Conservation (phyloP, 257 asterid genomes). For the Echites panduratus region DNA sequence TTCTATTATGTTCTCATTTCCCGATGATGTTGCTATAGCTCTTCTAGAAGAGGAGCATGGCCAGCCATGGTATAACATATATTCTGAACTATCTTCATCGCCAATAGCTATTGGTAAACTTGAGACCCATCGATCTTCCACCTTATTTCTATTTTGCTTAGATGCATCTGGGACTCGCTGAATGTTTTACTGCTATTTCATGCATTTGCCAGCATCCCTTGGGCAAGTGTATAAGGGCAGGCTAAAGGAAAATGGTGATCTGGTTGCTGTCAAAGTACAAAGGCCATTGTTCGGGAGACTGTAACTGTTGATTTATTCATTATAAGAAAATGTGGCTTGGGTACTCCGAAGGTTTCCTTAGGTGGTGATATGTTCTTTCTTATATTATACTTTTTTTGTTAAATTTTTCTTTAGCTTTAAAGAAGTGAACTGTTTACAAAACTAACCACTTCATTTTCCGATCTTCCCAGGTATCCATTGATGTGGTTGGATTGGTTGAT, state of each 20-base stretch:
- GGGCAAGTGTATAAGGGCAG: slow-evolving; percentile 99
- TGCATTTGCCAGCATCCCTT: too few relatives aligned
- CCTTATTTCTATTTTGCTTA: too few relatives aligned
- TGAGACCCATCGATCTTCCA: slow-evolving; percentile 19
- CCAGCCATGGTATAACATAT: slow-evolving; percentile 76
- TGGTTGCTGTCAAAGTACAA: slow-evolving; percentile 97
- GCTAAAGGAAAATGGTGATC: slow-evolving; percentile 87
- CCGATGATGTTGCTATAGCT: slow-evolving; percentile 98
- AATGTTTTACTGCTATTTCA: neutral
- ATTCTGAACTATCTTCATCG: slow-evolving; percentile 92
- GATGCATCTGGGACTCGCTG: neutral
- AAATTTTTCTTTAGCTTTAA: slow-evolving; percentile 17
- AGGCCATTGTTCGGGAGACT: slow-evolving; percentile 99
- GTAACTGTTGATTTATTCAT: slow-evolving; percentile 85
- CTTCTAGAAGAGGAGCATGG: slow-evolving; percentile 97
- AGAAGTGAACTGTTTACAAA: neutral
- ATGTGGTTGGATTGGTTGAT: slow-evolving; percentile 96
- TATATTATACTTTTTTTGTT: slow-evolving; percentile 1
- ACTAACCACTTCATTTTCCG: neutral
- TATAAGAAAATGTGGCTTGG: slow-evolving; percentile 82
- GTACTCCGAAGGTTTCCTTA: slow-evolving; percentile 90
- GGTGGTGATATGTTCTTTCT: slow-evolving; percentile 36
- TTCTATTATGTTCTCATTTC: slow-evolving; percentile 41
- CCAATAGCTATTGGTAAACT: slow-evolving; percentile 98
- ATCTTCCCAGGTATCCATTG: slow-evolving; percentile 56